A percentile compares a stretch with the other conserved stretches of the same genome.
These are phyloP conservation scores for Anisodus tanguticus DNA, from an alignment of 257 asterid genomes.

Conservation along the genomic window DNA sequence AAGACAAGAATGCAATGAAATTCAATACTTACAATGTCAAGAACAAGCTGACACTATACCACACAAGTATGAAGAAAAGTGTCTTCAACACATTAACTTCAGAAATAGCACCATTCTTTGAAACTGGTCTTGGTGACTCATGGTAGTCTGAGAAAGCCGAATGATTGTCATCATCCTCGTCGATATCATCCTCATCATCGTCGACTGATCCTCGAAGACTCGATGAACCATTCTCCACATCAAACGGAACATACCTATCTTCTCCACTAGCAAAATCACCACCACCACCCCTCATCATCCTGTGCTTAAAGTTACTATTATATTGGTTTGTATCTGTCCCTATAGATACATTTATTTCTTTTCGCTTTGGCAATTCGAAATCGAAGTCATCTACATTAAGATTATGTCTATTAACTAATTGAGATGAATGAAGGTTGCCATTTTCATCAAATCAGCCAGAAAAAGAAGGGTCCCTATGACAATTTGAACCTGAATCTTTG, in stretches of 20 bases:
- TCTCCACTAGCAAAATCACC: constrained; percentile 41
- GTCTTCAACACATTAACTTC: constrained; percentile 77
- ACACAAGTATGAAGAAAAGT: constrained; percentile 72
- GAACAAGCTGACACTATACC: constrained; percentile 95
- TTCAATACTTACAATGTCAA: constrained; percentile 76
- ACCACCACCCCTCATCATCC: constrained; percentile 55
- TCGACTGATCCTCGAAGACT: constrained; percentile 34
- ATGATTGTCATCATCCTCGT: not conserved
- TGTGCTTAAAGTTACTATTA: constrained; percentile 35
- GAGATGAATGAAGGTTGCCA: constrained; percentile 47
- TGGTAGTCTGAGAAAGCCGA: constrained; percentile 25
- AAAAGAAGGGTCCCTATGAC: constrained; percentile 68
- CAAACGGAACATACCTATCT: constrained; percentile 67
- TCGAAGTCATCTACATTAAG: constrained; percentile 50
- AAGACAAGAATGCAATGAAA: not conserved
- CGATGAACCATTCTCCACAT: constrained; percentile 52
- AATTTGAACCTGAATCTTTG: constrained; percentile 5
- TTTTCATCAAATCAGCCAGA: constrained; percentile 76
- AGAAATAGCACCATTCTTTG: constrained; percentile 49
- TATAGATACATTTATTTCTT: constrained; percentile 41
- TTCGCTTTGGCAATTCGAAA: constrained; percentile 47
- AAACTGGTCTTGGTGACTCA: constrained; percentile 32
- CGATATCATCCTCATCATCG: constrained; percentile 9
- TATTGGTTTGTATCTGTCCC: constrained; percentile 37
- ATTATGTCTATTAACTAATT: constrained; percentile 38